These are phyloP conservation scores for Bryoerythrophyllum caledonicum DNA, from an alignment of 225 moss, liverwort and hornwort genomes.

Conservation along the genomic window DNA sequence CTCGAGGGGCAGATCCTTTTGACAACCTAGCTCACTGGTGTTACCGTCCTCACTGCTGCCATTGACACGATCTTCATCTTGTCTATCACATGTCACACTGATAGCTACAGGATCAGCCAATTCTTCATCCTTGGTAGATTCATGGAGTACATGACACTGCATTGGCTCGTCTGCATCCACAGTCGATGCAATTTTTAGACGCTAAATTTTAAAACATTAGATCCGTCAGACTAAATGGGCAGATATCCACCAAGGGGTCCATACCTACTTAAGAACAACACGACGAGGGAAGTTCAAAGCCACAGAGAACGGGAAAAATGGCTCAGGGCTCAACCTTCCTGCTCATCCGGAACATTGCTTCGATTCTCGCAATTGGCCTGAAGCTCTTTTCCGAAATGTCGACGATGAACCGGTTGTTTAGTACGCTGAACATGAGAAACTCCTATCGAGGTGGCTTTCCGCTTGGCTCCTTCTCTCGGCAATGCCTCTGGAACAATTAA, in stretches of 20 bases:
- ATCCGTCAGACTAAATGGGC: neutral
- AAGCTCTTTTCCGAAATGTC: conserved; percentile 39
- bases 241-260: neutral
- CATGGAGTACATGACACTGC: conserved; percentile 12
- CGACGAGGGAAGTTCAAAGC: neutral
- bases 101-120: conserved; percentile 9
- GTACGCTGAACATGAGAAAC: conserved; percentile 34
- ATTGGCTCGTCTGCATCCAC: conserved; percentile 25
- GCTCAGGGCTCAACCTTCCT: conserved; percentile 19
- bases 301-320: neutral
- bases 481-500: conserved; percentile 34
- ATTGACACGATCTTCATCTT: conserved; percentile 22
- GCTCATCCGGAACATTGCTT: conserved; percentile 17
- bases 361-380: conserved; percentile 21
- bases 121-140: conserved; percentile 21
- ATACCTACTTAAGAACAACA: neutral
- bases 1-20: conserved; percentile 20
- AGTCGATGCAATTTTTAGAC: neutral
- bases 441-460: conserved; percentile 43
- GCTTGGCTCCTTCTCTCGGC: conserved; percentile 43
- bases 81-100: neutral
- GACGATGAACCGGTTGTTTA: conserved; percentile 42
- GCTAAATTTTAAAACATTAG: too few relatives aligned
- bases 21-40: conserved; percentile 19
- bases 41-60: conserved; percentile 27